These are phyloP conservation scores for Candida stauntonica DNA, from an alignment of 805 yeast genomes.

Conservation along the genomic window DNA sequence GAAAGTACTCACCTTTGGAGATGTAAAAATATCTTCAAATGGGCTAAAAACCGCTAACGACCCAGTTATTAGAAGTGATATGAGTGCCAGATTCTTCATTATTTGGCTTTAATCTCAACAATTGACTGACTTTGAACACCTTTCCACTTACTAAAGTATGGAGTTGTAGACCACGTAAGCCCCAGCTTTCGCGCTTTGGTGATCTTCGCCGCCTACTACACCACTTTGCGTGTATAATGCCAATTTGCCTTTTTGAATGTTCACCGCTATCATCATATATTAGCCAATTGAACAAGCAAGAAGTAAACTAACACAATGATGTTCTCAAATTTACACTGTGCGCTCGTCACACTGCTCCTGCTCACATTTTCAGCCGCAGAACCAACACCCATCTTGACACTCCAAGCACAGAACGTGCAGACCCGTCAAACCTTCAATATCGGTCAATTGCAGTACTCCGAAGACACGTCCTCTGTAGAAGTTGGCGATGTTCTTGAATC, in stretches of 20 bases:
- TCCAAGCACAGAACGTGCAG: slow-evolving; percentile 11
- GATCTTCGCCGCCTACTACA: no score
- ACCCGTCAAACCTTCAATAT: slow-evolving; percentile 4
- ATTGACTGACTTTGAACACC: no score
- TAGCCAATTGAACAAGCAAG: no score
- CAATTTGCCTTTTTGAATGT: no score
- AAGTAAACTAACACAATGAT: no score
- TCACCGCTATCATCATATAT: no score
- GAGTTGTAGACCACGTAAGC: no score
- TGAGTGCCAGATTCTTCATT: background rate
- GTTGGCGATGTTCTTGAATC: slow-evolving; percentile 2
- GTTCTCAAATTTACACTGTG: no score
- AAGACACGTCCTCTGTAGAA: slow-evolving; percentile 2
- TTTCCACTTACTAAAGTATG: no score
- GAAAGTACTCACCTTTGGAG: slow-evolving; percentile 19
- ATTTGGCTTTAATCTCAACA: no score
- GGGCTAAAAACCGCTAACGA: slow-evolving; percentile 16
- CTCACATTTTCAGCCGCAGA: background rate
- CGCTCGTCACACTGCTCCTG: background rate
- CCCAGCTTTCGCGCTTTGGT: no score
- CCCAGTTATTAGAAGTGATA: background rate
- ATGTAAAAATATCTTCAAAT: slow-evolving; percentile 17
- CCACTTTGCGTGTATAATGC: no score
- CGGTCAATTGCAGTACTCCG: slow-evolving; percentile 7
- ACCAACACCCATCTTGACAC: slow-evolving; percentile 1